Base-by-base conservation (phyloP, 2,329 filamentous ascomycete genomes). In the Colletotrichum sojae region DNA sequence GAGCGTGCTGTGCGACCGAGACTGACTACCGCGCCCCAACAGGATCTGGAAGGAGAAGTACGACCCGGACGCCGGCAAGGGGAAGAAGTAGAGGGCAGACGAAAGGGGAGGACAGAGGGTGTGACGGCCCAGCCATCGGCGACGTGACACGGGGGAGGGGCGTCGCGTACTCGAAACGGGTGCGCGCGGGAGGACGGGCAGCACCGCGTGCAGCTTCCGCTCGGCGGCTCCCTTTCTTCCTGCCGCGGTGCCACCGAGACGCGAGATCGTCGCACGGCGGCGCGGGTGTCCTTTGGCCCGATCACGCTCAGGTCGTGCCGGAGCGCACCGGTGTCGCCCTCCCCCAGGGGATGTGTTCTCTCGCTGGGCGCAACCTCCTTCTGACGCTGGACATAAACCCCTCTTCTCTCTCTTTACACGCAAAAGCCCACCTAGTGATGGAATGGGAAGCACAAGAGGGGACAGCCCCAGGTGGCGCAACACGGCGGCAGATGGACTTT, bases 31-130 rank as follows among this genome's bases (percentile, higher is more conserved):
- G 22, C 56, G 39, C 46, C 49, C 56, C 27, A 40, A 36, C 78
- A 97, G 94, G 95, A 98, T 98, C 78, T 98, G 95, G 94, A 98
- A 98, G 80, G 94, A 97, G 71, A 98, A 98, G 83, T 98, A 98
- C 83, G 88, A 88, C 75, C 85, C 87, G 40, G 82, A 78, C 20
- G 76, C 78, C 39, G 77, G 78, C 65, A 74, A 75, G 27, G 75
- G 81, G 78, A 82, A 86, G 77, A 83, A 85, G 73, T 79, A 80
- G 39, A 39, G 40, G 36, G 22, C 3, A 25, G 22, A 25, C 22
- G 5, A 25, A 31, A 52, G 16, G 52, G 3, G 36, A 46, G 6
- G 51, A 16, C 27, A n/a, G 55, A 40, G 27, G 22, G 25, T 8
- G 31, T 8, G 31, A 36, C 31, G 31, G 40, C 40, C 40, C 40